Evolutionary conservation across 2,329 filamentous ascomycete species (phyloP).

Genomic region (Diaporthe batatas): DNA sequence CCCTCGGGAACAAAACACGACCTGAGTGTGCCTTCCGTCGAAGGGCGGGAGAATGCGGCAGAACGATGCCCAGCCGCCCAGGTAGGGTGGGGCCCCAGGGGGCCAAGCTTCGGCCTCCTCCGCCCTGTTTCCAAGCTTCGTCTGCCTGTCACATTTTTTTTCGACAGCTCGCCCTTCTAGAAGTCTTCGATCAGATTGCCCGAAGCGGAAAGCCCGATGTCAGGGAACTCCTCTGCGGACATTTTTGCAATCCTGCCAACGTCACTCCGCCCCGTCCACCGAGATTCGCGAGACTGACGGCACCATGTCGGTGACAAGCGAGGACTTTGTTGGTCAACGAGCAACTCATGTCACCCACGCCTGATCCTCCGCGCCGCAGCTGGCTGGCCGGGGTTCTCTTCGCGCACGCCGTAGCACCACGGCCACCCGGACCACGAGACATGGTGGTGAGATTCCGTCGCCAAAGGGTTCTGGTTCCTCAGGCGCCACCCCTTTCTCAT

Average conservation of each 20-base stretch:
- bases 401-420: slow-evolving; percentile 19
- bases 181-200: slow-evolving; percentile 38
- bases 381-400: slow-evolving; percentile 1
- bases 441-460: slow-evolving; percentile 22
- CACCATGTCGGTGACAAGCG: slow-evolving; percentile 18
- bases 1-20: background rate
- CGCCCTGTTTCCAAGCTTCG: slow-evolving; percentile 23
- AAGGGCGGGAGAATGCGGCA: slow-evolving; percentile 41
- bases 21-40: slow-evolving; percentile 37
- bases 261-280: slow-evolving; percentile 19
- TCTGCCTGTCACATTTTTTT: slow-evolving; percentile 33
- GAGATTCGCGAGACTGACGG: slow-evolving; percentile 23
- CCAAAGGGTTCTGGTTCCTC: slow-evolving; percentile 16
- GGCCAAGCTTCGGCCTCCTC: slow-evolving; percentile 36
- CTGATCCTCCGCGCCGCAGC: background rate
- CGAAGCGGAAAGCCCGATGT: slow-evolving; percentile 31
- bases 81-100: slow-evolving; percentile 25
- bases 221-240: slow-evolving; percentile 19
- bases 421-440: slow-evolving; percentile 18
- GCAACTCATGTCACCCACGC: slow-evolving; percentile 4
- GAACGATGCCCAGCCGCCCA: slow-evolving; percentile 28
- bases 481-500: slow-evolving; percentile 14
- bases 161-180: slow-evolving; percentile 37
- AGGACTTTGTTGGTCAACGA: background rate
- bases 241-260: slow-evolving; percentile 8